Conservation (phyloP, 345 rosid species). For the Corchorus olitorius region DNA sequence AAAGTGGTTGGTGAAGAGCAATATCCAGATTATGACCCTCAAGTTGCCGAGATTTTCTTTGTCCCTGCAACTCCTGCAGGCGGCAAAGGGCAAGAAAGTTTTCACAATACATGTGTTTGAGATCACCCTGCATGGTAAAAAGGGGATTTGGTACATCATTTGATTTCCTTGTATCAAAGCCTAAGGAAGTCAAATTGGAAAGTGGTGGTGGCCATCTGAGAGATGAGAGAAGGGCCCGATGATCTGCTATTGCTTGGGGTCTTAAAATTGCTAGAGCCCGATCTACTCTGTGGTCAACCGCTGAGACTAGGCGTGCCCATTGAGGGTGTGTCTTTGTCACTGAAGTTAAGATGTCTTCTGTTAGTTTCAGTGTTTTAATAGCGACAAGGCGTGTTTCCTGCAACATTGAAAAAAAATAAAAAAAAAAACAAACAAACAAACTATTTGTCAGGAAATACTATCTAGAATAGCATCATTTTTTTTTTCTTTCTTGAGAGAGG, state of each 20-base stretch:
- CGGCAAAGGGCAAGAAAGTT: conserved; percentile 78
- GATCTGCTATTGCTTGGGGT: conserved; percentile 93
- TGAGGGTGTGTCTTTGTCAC: conserved; percentile 68
- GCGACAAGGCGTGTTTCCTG: conserved; percentile 68
- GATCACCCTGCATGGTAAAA: conserved; percentile 76
- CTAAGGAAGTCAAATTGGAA: conserved; percentile 56
- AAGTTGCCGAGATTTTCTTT: conserved; percentile 83
- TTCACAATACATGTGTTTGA: conserved; percentile 58
- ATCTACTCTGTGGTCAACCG: conserved; percentile 93
- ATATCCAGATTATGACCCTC: conserved; percentile 62
- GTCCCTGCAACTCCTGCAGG: conserved; percentile 81
- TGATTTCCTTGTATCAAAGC: conserved; percentile 48
- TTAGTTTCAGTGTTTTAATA: conserved; percentile 52
- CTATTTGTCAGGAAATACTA: conserved; percentile 1
- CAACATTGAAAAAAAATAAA: conserved; percentile 18
- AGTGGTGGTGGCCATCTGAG: conserved; percentile 95
- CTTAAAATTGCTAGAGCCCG: conserved; percentile 82
- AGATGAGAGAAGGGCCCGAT: conserved; percentile 74
- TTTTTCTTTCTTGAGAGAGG: conserved; percentile 9
- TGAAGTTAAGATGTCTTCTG: conserved; percentile 67
- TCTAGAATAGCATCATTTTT: conserved; percentile 9
- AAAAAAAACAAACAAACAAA: neutral
- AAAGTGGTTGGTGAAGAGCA: conserved; percentile 80
- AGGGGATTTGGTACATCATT: conserved; percentile 64
- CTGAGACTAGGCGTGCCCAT: conserved; percentile 77